A percentile compares a stretch with the other conserved stretches of the same genome.
Conservation (phyloP, 2,329 filamentous ascomycete species). For the Botrytis porri region DNA sequence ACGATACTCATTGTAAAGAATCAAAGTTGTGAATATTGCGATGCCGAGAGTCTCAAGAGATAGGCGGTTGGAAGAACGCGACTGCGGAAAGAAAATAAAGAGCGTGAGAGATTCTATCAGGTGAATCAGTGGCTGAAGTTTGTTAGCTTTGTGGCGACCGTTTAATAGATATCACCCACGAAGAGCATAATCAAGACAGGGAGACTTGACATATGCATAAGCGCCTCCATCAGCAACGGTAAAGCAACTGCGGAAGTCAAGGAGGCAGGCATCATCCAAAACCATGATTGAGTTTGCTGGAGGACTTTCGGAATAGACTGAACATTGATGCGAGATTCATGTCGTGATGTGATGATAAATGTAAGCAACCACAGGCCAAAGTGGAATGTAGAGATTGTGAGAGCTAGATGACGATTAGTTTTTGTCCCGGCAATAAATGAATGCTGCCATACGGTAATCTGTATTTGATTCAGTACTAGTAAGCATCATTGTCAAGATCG, state of each 20-base stretch:
- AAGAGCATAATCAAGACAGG: constrained; percentile 34
- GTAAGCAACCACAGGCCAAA: neutral
- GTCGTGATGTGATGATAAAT: neutral
- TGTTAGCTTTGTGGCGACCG: constrained; percentile 7
- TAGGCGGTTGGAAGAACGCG: neutral
- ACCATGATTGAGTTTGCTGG: constrained; percentile 16
- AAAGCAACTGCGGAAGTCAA: constrained; percentile 29
- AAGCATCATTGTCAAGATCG: neutral
- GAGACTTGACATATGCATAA: constrained; percentile 34
- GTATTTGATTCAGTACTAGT: neutral
- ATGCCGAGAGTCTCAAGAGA: constrained; percentile 26
- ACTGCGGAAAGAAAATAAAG: neutral
- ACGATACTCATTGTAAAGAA: constrained; percentile 33
- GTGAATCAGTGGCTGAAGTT: constrained; percentile 29
- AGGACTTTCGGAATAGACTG: too few relatives aligned
- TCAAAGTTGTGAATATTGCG: constrained; percentile 19
- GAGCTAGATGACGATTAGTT: neutral
- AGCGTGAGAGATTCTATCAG: constrained; percentile 29
- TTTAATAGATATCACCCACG: constrained; percentile 25
- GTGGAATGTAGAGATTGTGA: neutral
- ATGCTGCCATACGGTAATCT: neutral
- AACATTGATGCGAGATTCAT: neutral
- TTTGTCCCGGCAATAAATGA: too few relatives aligned
- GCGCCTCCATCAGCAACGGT: constrained; percentile 30
- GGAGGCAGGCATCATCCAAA: constrained; percentile 27